Evolutionary conservation across 139 green algal species (phyloP).

Genomic region (Chlorella sp.): DNA sequence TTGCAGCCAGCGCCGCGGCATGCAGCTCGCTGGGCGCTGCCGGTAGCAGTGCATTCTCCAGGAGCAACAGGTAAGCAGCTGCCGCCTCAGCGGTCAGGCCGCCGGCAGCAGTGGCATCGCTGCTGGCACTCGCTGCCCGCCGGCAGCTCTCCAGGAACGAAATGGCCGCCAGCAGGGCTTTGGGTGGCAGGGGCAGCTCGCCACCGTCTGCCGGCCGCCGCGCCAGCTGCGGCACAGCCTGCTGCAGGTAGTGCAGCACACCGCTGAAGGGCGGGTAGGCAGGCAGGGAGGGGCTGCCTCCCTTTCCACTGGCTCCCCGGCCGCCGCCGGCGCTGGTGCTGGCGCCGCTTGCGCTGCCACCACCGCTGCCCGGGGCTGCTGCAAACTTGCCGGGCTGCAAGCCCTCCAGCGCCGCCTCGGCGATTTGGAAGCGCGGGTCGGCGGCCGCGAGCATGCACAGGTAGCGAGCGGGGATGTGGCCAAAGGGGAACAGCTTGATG

Average conservation of each 20-base stretch:
- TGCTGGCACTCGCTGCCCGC: background rate
- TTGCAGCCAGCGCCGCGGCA: slow-evolving; percentile 50
- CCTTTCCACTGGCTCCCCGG: background rate
- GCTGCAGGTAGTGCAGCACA: slow-evolving; percentile 53
- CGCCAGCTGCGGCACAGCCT: slow-evolving; percentile 35
- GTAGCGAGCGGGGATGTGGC: slow-evolving; percentile 67
- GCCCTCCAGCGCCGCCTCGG: slow-evolving; percentile 47
- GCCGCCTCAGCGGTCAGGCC: background rate
- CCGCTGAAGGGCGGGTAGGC: slow-evolving; percentile 17
- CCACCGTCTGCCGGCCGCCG: slow-evolving; percentile 19
- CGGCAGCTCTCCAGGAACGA: slow-evolving; percentile 55
- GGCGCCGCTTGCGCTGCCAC: background rate
- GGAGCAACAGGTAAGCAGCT: slow-evolving; percentile 28
- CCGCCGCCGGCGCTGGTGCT: background rate
- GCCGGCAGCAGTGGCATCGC: background rate
- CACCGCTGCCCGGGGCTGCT: background rate
- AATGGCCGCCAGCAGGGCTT: slow-evolving; percentile 57
- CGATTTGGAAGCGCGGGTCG: slow-evolving; percentile 71
- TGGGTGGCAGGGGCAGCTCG: slow-evolving; percentile 52
- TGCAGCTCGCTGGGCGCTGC: slow-evolving; percentile 58
- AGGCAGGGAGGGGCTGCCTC: background rate
- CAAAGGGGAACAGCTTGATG: slow-evolving; percentile 76
- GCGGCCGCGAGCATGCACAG: slow-evolving; percentile 66
- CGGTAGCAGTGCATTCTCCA: slow-evolving; percentile 69
- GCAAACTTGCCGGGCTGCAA: slow-evolving; percentile 47